These are phyloP conservation scores for Linaria vulgaris DNA, from an alignment of 257 asterid genomes.

Conservation along the genomic window DNA sequence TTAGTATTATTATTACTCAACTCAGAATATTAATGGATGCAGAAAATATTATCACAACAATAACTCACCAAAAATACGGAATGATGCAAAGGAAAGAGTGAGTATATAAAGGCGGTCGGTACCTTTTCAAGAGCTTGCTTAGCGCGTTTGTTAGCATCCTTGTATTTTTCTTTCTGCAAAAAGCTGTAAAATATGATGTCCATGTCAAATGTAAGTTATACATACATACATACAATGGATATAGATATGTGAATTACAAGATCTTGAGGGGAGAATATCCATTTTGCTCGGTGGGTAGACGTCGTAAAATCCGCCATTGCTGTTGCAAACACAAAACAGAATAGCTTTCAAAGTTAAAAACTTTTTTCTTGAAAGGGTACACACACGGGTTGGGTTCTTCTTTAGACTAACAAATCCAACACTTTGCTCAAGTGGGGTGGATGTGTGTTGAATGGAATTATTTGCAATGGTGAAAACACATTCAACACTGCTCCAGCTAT, in stretches of 20 bases:
- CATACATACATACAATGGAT: too few species aligned
- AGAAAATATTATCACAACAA: slow-evolving; percentile 17
- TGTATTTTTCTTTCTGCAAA: slow-evolving; percentile 72
- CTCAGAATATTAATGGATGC: slow-evolving; percentile 24
- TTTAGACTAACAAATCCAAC: too few species aligned
- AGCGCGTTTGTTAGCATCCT: slow-evolving; percentile 85
- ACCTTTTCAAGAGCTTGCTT: slow-evolving; percentile 89
- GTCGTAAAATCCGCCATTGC: slow-evolving; percentile 84
- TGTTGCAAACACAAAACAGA: slow-evolving; percentile 8
- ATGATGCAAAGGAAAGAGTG: too few species aligned
- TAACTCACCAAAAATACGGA: not conserved
- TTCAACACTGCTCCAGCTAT: too few species aligned
- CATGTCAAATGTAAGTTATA: not conserved
- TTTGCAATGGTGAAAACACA: too few species aligned
- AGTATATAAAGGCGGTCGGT: too few species aligned
- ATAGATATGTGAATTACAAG: slow-evolving; percentile 42
- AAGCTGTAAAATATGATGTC: not conserved
- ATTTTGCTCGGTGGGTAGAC: slow-evolving; percentile 84
- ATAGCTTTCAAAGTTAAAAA: slow-evolving; percentile 6
- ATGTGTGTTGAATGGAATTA: too few species aligned
- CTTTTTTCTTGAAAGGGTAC: too few species aligned
- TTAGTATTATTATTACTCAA: slow-evolving; percentile 39
- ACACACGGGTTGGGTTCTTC: too few species aligned
- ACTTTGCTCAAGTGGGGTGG: too few species aligned
- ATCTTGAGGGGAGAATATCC: slow-evolving; percentile 81